Evolutionary conservation across 345 rosid species (phyloP), one percentile per base, ranked within the genome.

Genomic region (Populus nigra): DNA sequence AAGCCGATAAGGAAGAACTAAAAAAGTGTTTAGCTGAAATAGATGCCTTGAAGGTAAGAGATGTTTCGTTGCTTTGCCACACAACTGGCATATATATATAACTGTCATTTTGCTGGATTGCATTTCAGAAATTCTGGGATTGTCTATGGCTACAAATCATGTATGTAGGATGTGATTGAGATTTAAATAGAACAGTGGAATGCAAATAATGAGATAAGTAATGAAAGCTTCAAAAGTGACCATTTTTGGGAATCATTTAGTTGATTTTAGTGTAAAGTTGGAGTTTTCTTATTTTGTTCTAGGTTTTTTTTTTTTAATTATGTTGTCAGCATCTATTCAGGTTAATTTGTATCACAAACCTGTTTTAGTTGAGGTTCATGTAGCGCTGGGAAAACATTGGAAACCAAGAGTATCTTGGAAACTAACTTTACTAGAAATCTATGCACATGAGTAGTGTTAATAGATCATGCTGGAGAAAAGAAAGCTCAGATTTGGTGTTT

Each of bases 21-120:
- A 77, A 27, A 62, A 84, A 75, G 68, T 91, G 92, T 84, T 82
- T 89, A 77, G 83, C 85, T 69, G 94, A 93, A 81, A 93, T 95
- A 53, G 87, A 90, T 47, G 80, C 84, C 65, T 80, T 95, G 78
- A 91, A 93, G 93, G 96, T 88, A 63, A 83, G 86, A 62, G 62
- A 61, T 72, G 35, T 79, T 68, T 4, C 5, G 3, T 39, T 69
- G 39, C 41, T 66, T 35, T 25, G 22, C 7, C 11, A 29, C 43
- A 66, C 10, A 31, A 39, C 45, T 41, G 5, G 22, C 31, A 7
- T 68, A 36, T 61, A 3, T 66, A 29, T 20, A 47, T 17, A 38
- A 27, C 9, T 25, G n/a, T 73, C 33, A 45, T n/a, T 61, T 59
- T 61, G 8, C 17, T 62, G 38, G 22, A 62, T 23, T 71, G n/a